Evolutionary conservation across 2,329 filamentous ascomycete genomes (phyloP), one percentile per base, ranked within the genome.

Genomic region (Diaporthe sp.): DNA sequence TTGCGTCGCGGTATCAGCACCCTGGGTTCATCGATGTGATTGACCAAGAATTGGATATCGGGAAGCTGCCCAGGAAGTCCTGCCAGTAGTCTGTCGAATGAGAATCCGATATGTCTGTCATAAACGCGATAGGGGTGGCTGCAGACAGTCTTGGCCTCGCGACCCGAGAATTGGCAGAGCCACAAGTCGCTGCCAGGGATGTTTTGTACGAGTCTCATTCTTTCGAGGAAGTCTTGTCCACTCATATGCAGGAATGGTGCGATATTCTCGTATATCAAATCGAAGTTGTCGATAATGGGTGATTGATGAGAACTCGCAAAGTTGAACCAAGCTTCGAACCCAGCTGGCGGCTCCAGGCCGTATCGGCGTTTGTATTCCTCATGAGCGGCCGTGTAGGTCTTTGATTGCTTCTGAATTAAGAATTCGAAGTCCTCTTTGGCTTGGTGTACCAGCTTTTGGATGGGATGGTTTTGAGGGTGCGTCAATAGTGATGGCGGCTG

Each of bases 201-300:
- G 30, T 58, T 55, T 17, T 73, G 71, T 30, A 30, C 61, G 4
- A 25, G 47, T 22, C 30, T 28, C 77, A 86, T 84, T 0, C 77
- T 74, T 2, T 80, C 61, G 0, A 64, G n/a, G 3, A 86, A 73
- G 15, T 86, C 81, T 0, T 76, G 74, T 0, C 85, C 86, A 45
- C 82, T 84, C 0, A 87, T 40, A 3, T 75, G 80, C 74, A 82
- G 81, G 54, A 89, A 86, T 0, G 87, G 88, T 0, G 79, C 78
- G 1, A 89, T 77, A 0, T 79, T 75, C 0, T 84, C 74, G 57
- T 84, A 78, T 3, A 89, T 86, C 0, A 78, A 81, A 52, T 89
- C 85, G 38, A 87, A 89, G 3, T 89, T 85, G 74, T 89, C 87
- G 35, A 89, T 87, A 19, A 89, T 82, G 0, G 81, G 81, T 0